Evolutionary conservation across 2,329 filamentous ascomycete genomes (phyloP), one percentile per base, ranked within the genome.

Genomic region (Botrytis galanthina): DNA sequence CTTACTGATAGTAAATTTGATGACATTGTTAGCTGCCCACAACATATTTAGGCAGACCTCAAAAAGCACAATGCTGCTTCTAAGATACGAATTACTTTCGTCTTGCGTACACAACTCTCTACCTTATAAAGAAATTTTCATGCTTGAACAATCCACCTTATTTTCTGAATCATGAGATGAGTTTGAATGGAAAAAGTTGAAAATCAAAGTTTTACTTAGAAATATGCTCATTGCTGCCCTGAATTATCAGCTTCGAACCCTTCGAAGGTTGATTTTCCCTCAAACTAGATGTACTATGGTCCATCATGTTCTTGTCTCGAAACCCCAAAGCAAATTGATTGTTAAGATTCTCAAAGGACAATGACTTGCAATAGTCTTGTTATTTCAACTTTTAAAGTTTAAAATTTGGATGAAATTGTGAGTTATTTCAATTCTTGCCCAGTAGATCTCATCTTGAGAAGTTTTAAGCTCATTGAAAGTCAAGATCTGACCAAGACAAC

Each of bases 31-130:
- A 18, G 3, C 16, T 6, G 5, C 1, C 14, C 16, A 32, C 8
- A 14, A 8, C 1, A 18, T 9, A 9, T 9, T 16, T 14, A 29
- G 14, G 14, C 18, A 18, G 14, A 16, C 14, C n/a, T 57, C 14
- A 29, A 3, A 29, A 1, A 54, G 14, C 3, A 54, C 2, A 0
- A 1, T 39, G 29, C 12, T 54, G 12, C 26, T 7, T 18, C 4
- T 26, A n/a, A 8, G 2, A 29, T 29, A 54, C 5, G 5, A 29
- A 3, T 29, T 29, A 29, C 5, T 8, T 16, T 29, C n/a, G 7
- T 57, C 51, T 18, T 57, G 18, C 16, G 29, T 57, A 7, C 51
- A 29, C 51, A 57, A 3, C 6, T 57, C 4, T 29, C 51, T 57
- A 16, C 8, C 6, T 6, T 29, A 9, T 6, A 16, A 57, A 57